Percentiles rank a stretch among this genome's conserved stretches.
Conservation (phyloP, 1,139 yeast genomes). For the Magnusiomyces sp. region DNA sequence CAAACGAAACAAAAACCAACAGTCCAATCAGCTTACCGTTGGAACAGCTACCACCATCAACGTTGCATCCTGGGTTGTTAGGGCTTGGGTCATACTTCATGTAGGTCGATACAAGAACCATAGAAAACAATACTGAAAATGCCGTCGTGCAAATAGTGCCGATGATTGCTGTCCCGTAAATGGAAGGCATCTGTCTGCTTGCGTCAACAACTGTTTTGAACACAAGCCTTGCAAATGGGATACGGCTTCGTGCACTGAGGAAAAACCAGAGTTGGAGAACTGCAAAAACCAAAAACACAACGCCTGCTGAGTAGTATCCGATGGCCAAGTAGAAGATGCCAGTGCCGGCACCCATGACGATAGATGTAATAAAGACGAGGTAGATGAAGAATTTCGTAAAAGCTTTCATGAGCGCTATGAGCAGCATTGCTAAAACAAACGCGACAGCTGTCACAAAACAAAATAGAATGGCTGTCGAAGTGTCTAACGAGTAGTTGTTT, state of each 20-base stretch:
- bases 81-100: constrained; percentile 55
- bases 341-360: constrained; percentile 64
- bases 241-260: constrained; percentile 58
- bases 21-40: constrained; percentile 59
- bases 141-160: constrained; percentile 62
- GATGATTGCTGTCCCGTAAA: constrained; percentile 51
- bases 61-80: constrained; percentile 41
- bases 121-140: constrained; percentile 56
- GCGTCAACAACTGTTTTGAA: constrained; percentile 68
- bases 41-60: constrained; percentile 59
- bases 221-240: constrained; percentile 66
- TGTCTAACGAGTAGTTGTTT: constrained; percentile 53
- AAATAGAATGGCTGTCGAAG: constrained; percentile 65
- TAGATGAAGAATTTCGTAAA: constrained; percentile 63
- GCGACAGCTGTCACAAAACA: constrained; percentile 58
- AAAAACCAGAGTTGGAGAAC: constrained; percentile 40
- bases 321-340: constrained; percentile 55
- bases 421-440: constrained; percentile 47
- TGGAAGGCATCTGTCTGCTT: constrained; percentile 61
- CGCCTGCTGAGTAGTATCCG: constrained; percentile 67
- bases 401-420: constrained; percentile 53
- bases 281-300: constrained; percentile 49
- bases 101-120: constrained; percentile 65
- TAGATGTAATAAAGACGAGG: constrained; percentile 58
- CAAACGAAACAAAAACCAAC: constrained; percentile 63